phyloP scores from a whole-genome alignment of 2,329 filamentous ascomycete genomes.

The Trichoderma koningii region DNA sequence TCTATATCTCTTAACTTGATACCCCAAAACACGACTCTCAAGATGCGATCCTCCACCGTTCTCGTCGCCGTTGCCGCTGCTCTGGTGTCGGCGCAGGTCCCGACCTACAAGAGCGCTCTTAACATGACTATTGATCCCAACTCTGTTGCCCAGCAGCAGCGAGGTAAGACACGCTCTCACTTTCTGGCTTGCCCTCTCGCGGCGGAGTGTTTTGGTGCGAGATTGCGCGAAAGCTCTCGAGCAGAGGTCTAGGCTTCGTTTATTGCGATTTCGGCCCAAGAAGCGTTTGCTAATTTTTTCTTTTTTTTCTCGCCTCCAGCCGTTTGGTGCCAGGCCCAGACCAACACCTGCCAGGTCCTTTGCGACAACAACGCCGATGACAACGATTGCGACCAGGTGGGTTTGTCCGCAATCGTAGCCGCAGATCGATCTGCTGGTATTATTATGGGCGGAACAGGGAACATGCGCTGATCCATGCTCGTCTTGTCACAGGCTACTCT shows the following conservation, averaged over 20 bases:
- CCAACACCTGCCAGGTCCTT: slow-evolving; percentile 52
- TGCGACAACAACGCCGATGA: slow-evolving; percentile 44
- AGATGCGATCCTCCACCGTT: slow-evolving; percentile 47
- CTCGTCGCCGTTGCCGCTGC: slow-evolving; percentile 49
- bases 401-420: slow-evolving; percentile 32
- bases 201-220: neutral
- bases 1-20: slow-evolving; percentile 13
- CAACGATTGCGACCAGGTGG: slow-evolving; percentile 53
- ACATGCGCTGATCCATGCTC: slow-evolving; percentile 25
- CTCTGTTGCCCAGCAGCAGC: slow-evolving; percentile 38
- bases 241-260: neutral
- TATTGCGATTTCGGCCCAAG: neutral
- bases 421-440: slow-evolving; percentile 6
- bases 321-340: slow-evolving; percentile 55
- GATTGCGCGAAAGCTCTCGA: neutral
- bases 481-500: slow-evolving; percentile 43
- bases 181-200: neutral
- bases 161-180: slow-evolving; percentile 43
- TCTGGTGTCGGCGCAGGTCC: slow-evolving; percentile 46
- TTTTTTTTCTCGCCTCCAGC: slow-evolving; percentile 40
- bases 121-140: slow-evolving; percentile 47
- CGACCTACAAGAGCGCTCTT: slow-evolving; percentile 49
- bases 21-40: slow-evolving; percentile 32
- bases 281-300: neutral
- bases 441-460: slow-evolving; percentile 4